Base-by-base conservation (phyloP, 1,284 basidiomycete genomes). In the Rhodotorula sp. region DNA sequence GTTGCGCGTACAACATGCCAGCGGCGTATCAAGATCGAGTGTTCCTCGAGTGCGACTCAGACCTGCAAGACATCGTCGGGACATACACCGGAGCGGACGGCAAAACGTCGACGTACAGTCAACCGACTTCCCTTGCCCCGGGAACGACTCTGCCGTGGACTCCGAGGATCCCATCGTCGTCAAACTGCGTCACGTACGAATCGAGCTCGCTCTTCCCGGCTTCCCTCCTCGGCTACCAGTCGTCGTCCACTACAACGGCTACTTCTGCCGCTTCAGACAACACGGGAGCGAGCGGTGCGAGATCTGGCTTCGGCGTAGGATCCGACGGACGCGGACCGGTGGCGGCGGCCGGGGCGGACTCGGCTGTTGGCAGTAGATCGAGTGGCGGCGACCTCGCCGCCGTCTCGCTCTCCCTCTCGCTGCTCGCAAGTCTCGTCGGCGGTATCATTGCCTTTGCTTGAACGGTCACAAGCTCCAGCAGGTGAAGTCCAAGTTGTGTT, bases 1-100 rank as follows among this genome's bases (percentile, higher is more conserved):
- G 89, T 0, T 90, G 89, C 77, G 79, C 77, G 21, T 71, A 67
- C 65, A 64, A 90, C 78, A 86, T 84, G 19, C 89, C 89, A n/a
- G 87, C 86, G 74, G 83, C 83, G 52, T 87, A 86, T 34, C 80
- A 82, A 64, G 83, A 85, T 54, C 84, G 84, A 28, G 84, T 83
- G 1, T 90, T 89, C 77, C 84, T 86, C 72, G 81, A 83, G 43
- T 90, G 89, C 80, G 79, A 84, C 5, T 87, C 87, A 50, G 89
- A 90, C 28, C 84, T 86, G 74, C 87, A 88, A 81, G 85, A 85
- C 75, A 84, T 83, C 77, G 85, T 86, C 50, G 87, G 86, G 55
- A 78, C 85, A 63, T 88, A 87, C 82, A 68, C 69, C 4, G 70
- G 50, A 34, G n/a, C 38, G 19, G 61, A 70, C 60, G 67, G 69